A percentile compares a stretch with the other conserved stretches of the same genome.
Conservation (phyloP, 208 protist species). For the Trypanosoma vivax region DNA sequence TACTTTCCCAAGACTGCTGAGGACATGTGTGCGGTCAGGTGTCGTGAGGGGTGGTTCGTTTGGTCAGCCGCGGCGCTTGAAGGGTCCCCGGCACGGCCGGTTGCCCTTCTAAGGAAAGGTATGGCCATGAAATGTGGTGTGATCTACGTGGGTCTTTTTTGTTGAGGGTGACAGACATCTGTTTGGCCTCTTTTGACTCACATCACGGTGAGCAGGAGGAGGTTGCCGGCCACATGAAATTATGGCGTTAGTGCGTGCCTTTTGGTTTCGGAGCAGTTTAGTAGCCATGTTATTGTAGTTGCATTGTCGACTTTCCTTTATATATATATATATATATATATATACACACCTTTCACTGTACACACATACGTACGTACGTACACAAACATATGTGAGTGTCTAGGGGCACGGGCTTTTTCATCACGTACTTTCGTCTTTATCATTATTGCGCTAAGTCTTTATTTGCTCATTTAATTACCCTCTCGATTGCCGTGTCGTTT, state of each 20-base stretch:
- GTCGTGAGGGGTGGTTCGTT: constrained; percentile 68
- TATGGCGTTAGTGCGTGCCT: background rate
- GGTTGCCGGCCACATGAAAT: too few relatives aligned
- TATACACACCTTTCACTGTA: background rate
- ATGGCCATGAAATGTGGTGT: constrained; percentile 79
- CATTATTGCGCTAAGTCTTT: too few relatives aligned
- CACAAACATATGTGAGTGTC: background rate
- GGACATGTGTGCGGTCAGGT: constrained; percentile 67
- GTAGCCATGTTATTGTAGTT: background rate
- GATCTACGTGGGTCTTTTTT: constrained; percentile 65
- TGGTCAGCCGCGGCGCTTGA: constrained; percentile 66
- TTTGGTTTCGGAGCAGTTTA: background rate
- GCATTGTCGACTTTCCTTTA: background rate
- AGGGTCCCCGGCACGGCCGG: constrained; percentile 44
- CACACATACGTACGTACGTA: background rate
- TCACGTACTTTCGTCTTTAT: background rate
- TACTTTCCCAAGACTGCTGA: constrained; percentile 67
- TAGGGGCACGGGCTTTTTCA: background rate
- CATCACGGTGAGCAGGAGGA: too few relatives aligned
- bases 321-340: constrained; percentile 17
- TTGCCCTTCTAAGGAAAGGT: constrained; percentile 65
- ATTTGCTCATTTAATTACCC: too few relatives aligned
- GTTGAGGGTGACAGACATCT: too few relatives aligned
- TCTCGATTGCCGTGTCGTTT: too few relatives aligned
- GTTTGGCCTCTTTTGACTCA: too few relatives aligned